Conservation (phyloP, 2,329 filamentous ascomycete species). For the Botryotinia convoluta region DNA sequence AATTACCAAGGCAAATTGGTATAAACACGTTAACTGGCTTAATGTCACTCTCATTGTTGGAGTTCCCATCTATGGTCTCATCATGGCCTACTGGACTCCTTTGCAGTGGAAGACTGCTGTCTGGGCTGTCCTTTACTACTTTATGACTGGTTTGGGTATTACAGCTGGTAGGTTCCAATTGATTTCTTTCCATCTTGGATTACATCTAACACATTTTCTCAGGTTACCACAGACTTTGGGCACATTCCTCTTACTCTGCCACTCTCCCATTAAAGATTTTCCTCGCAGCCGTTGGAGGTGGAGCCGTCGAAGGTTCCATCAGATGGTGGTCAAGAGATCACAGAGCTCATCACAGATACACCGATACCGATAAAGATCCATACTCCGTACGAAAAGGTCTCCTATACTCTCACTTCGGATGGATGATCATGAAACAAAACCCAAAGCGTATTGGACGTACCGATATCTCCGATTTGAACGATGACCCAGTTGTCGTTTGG, state of each 20-base stretch:
- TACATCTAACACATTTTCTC: conserved; percentile 22
- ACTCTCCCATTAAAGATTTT: conserved; percentile 74
- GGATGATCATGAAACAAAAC: conserved; percentile 94
- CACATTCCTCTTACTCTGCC: conserved; percentile 80
- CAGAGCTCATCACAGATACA: conserved; percentile 86
- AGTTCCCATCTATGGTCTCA: conserved; percentile 70
- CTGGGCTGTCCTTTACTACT: conserved; percentile 77
- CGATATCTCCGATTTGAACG: conserved; percentile 84
- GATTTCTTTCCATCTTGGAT: neutral
- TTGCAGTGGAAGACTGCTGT: conserved; percentile 67
- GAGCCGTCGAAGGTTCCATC: conserved; percentile 81
- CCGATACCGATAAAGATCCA: conserved; percentile 88
- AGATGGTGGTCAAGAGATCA: conserved; percentile 88
- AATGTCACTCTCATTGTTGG: conserved; percentile 79
- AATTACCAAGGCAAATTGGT: conserved; percentile 80
- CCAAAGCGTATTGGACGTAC: conserved; percentile 84
- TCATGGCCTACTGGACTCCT: conserved; percentile 77
- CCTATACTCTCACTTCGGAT: conserved; percentile 79
- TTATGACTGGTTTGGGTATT: conserved; percentile 77
- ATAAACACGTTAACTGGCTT: conserved; percentile 92
- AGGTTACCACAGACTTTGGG: conserved; percentile 82
- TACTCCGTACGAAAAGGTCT: conserved; percentile 89
- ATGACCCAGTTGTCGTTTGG: conserved; percentile 81
- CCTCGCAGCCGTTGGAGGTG: conserved; percentile 76
- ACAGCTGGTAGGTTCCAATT: conserved; percentile 59